phyloP scores from a whole-genome alignment of 2,329 filamentous ascomycete genomes.

The Trichoderma endophyticum region DNA sequence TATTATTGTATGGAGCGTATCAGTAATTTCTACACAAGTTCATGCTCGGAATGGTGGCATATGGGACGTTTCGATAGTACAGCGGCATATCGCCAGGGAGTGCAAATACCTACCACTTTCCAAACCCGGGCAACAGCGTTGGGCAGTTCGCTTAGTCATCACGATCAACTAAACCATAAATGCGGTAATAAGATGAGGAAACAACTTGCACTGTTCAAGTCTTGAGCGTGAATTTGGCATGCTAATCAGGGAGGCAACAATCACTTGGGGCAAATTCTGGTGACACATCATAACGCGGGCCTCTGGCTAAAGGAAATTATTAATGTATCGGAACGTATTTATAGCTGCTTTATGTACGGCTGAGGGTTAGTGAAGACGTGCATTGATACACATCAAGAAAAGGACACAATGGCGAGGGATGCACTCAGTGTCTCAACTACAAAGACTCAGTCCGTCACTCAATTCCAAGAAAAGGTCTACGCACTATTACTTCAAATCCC shows the following conservation, averaged over 20 bases:
- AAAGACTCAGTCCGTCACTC: background rate
- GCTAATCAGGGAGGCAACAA: background rate
- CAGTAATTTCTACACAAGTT: background rate
- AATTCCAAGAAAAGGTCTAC: slow-evolving; percentile 1
- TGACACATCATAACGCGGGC: too few species aligned
- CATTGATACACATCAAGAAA: background rate
- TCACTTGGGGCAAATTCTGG: too few species aligned
- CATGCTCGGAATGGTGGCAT: background rate
- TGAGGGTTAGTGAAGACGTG: background rate
- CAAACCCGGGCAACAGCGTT: background rate
- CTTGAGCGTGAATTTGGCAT: background rate
- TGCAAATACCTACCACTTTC: background rate
- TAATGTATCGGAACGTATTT: background rate
- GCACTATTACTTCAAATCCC: background rate
- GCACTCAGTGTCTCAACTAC: background rate
- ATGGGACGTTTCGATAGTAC: background rate
- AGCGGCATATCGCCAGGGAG: background rate
- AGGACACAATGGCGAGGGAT: background rate
- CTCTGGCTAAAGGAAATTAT: background rate
- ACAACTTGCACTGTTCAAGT: background rate
- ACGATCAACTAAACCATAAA: background rate
- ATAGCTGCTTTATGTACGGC: background rate
- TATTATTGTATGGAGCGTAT: too few species aligned
- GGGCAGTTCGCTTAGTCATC: background rate
- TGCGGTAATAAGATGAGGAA: slow-evolving; percentile 5